Percentiles rank a stretch among this genome's conserved stretches.
Evolutionary conservation across 2,329 filamentous ascomycete species (phyloP).

Genomic region (Arthrinium puccinioides): DNA sequence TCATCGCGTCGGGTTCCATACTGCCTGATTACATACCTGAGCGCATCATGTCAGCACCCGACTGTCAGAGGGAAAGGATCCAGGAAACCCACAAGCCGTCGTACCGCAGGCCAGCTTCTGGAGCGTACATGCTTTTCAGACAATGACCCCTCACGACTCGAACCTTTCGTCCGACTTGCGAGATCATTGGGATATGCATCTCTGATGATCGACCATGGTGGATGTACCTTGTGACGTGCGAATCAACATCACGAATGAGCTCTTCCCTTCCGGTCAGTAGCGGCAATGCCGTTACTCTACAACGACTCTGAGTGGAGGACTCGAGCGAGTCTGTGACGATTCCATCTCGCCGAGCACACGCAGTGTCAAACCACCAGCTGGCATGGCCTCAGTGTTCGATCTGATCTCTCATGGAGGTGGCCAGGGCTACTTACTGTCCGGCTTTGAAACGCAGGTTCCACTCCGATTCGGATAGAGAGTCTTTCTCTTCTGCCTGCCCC

Average conservation of each 20-base stretch:
- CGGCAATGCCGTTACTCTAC: constrained; percentile 39
- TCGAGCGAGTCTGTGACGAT: constrained; percentile 39
- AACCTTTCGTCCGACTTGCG: constrained; percentile 39
- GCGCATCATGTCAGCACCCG: no score
- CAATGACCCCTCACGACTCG: constrained; percentile 45
- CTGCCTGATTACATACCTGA: constrained; percentile 41
- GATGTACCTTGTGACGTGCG: constrained; percentile 32
- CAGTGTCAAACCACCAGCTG: constrained; percentile 53
- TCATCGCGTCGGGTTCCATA: constrained; percentile 37
- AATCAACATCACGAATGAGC: constrained; percentile 14
- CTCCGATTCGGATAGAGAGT: constrained; percentile 31
- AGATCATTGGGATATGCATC: constrained; percentile 42
- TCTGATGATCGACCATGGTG: constrained; percentile 34
- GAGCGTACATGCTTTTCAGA: constrained; percentile 44
- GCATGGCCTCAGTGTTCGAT: constrained; percentile 10
- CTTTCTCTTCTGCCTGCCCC: constrained; percentile 27
- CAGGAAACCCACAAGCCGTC: constrained; percentile 51
- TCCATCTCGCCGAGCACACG: constrained; percentile 48
- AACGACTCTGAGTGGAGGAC: constrained; percentile 36
- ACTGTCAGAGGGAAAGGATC: no score
- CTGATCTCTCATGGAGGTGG: not conserved
- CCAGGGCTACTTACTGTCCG: constrained; percentile 36
- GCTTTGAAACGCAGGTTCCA: constrained; percentile 34
- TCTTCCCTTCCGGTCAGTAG: constrained; percentile 45
- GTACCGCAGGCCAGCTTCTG: constrained; percentile 45